phyloP scores from a whole-genome alignment of 495 filamentous ascomycete species.

The Xylaria grammica region DNA sequence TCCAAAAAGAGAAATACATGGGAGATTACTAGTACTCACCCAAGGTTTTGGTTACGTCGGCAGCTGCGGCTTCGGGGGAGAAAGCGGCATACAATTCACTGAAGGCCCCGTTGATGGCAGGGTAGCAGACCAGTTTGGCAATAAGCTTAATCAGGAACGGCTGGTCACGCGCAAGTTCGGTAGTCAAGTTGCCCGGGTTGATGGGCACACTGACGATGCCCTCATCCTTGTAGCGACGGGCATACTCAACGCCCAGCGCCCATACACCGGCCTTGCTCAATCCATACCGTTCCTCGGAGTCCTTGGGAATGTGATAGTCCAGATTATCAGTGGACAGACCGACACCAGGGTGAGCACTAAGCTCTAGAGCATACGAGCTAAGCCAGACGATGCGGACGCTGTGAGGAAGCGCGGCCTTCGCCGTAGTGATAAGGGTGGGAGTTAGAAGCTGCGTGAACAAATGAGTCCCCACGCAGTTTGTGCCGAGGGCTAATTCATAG shows the following conservation, averaged over 20 bases:
- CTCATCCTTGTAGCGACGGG: constrained; percentile 16
- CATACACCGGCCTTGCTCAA: constrained; percentile 30
- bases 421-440: constrained; percentile 40
- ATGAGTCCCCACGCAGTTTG: constrained; percentile 48
- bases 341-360: constrained; percentile 33
- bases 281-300: constrained; percentile 18
- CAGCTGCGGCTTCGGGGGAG: constrained; percentile 39
- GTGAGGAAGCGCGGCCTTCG: constrained; percentile 29
- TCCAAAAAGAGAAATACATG: background rate
- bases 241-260: constrained; percentile 26
- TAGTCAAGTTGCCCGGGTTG: constrained; percentile 48
- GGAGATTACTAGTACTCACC: constrained; percentile 12
- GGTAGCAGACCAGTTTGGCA: constrained; percentile 13
- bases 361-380: constrained; percentile 28
- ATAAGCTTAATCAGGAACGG: constrained; percentile 1
- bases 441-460: constrained; percentile 50
- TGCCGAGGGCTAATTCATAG: constrained; percentile 48
- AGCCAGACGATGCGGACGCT: constrained; percentile 48
- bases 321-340: constrained; percentile 39
- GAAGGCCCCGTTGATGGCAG: constrained; percentile 43
- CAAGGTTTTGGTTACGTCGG: constrained; percentile 23
- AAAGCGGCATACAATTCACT: constrained; percentile 48
- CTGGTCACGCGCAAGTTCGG: constrained; percentile 29
- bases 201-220: constrained; percentile 35
- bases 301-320: constrained; percentile 14